phyloP scores from a whole-genome alignment of 2,329 filamentous ascomycete genomes.

The Epichloe sibirici region DNA sequence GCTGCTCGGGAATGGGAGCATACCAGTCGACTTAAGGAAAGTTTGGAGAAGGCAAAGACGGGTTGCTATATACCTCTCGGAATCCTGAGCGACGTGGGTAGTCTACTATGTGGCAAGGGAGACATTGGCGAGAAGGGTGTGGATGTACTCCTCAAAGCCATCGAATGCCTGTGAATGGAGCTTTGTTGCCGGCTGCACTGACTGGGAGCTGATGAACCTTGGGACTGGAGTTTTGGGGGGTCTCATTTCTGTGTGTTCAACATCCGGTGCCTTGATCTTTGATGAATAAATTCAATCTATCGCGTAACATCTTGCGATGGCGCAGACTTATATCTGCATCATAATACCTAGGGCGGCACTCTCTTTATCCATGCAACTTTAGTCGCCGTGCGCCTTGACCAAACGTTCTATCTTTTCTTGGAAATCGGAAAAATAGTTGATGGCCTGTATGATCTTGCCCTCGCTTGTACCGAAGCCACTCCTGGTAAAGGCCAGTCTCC shows the following conservation, averaged over 20 bases:
- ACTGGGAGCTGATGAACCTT: not conserved
- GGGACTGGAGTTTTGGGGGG: not conserved
- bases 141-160: constrained; percentile 47
- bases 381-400: not conserved
- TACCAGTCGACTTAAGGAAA: constrained; percentile 80
- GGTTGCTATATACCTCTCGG: constrained; percentile 77
- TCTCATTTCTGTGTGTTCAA: not conserved
- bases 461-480: constrained; percentile 34
- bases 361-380: not conserved
- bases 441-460: constrained; percentile 39
- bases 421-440: constrained; percentile 46
- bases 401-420: constrained; percentile 36
- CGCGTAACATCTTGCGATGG: no score
- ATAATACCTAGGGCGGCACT: no score
- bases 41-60: constrained; percentile 66
- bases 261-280: not conserved
- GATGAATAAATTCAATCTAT: not conserved
- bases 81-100: constrained; percentile 75
- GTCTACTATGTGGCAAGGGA: constrained; percentile 51
- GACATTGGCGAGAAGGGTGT: constrained; percentile 40
- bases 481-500: constrained; percentile 38
- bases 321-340: no score
- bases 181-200: not conserved
- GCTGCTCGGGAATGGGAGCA: constrained; percentile 93
- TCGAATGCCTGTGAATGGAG: constrained; percentile 38